These are phyloP conservation scores for Thelonectria blattea DNA, from an alignment of 2,329 filamentous ascomycete species.

Conservation along the genomic window DNA sequence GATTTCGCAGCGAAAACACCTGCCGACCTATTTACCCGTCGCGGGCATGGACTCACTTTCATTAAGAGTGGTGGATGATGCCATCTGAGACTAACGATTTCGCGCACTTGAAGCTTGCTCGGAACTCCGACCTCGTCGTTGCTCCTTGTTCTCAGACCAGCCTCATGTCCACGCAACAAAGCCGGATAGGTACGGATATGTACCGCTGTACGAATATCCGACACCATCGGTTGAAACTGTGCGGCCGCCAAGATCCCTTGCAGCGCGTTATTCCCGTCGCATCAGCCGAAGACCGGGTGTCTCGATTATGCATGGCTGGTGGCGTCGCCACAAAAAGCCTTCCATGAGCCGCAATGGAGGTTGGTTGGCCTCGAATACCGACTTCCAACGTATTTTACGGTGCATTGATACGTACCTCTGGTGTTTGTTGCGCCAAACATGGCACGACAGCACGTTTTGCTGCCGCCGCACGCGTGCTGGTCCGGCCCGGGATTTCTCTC, in stretches of 20 bases:
- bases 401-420: neutral
- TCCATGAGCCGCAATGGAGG: conserved; percentile 22
- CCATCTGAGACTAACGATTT: conserved; percentile 11
- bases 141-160: neutral
- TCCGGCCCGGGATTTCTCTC: conserved; percentile 19
- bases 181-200: neutral
- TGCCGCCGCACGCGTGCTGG: conserved; percentile 20
- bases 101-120: neutral
- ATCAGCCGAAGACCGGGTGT: conserved; percentile 12
- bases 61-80: conserved; percentile 11
- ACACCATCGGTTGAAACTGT: conserved; percentile 13
- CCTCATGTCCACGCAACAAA: neutral
- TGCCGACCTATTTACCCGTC: neutral
- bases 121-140: neutral
- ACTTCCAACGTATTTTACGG: neutral
- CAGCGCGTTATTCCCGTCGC: conserved; percentile 27
- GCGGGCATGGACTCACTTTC: neutral
- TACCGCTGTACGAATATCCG: conserved; percentile 1
- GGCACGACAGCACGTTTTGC: neutral
- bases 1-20: conserved; percentile 10
- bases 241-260: conserved; percentile 7
- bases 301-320: conserved; percentile 11
- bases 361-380: conserved; percentile 5
- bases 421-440: neutral
- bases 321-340: conserved; percentile 23